These are phyloP conservation scores for Yamagishiella unicocca DNA, from an alignment of 139 green algal species.

Conservation along the genomic window DNA sequence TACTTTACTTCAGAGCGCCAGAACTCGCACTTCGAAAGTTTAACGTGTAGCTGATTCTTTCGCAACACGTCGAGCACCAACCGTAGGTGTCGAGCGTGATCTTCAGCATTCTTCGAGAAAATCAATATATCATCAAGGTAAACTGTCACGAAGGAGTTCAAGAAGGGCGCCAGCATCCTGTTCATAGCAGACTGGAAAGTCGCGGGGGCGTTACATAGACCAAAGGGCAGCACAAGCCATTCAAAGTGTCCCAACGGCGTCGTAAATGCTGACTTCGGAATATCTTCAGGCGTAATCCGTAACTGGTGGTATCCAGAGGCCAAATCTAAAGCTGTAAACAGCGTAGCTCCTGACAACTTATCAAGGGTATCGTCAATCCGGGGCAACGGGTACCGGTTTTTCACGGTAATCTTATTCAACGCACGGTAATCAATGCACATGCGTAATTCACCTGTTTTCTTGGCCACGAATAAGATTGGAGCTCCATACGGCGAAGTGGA, in stretches of 20 bases:
- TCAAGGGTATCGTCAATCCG: slow-evolving; percentile 43
- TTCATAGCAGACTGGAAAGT: slow-evolving; percentile 58
- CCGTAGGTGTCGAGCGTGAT: slow-evolving; percentile 61
- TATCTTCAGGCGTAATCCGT: slow-evolving; percentile 9
- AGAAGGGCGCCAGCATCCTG: slow-evolving; percentile 48
- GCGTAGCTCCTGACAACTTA: background rate
- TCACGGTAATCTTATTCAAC: slow-evolving; percentile 50
- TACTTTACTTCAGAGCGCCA: slow-evolving; percentile 9
- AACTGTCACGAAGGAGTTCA: slow-evolving; percentile 66
- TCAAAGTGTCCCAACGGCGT: slow-evolving; percentile 59
- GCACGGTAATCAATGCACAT: slow-evolving; percentile 52
- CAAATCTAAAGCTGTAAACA: slow-evolving; percentile 6
- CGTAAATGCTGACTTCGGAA: slow-evolving; percentile 45
- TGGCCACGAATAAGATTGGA: slow-evolving; percentile 28
- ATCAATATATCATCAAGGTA: slow-evolving; percentile 75
- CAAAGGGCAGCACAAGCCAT: slow-evolving; percentile 57
- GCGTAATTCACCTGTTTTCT: slow-evolving; percentile 50
- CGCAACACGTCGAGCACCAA: slow-evolving; percentile 55
- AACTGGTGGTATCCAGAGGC: slow-evolving; percentile 25
- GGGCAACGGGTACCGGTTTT: slow-evolving; percentile 50
- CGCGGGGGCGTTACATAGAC: slow-evolving; percentile 27
- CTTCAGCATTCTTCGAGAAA: slow-evolving; percentile 50
- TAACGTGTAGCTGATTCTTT: slow-evolving; percentile 62
- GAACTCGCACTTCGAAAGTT: slow-evolving; percentile 69
- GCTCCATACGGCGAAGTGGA: slow-evolving; percentile 26